These are phyloP conservation scores for Isoetes taiwanensis DNA, from an alignment of 75 land plant genomes.

Conservation along the genomic window DNA sequence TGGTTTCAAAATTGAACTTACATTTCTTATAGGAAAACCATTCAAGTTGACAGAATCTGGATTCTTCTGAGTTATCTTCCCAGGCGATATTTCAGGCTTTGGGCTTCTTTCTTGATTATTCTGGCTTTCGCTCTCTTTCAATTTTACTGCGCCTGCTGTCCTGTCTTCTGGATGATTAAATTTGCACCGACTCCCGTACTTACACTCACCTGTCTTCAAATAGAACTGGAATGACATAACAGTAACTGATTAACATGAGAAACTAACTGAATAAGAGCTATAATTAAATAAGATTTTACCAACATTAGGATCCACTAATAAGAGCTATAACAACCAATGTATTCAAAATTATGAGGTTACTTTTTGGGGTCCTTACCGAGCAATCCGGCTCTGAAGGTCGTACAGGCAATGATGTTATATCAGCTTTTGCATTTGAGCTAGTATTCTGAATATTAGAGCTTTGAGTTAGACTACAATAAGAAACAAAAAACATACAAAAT, in stretches of 20 bases:
- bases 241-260: background rate
- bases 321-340: too few relatives aligned
- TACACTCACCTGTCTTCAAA: slow-evolving; percentile 75
- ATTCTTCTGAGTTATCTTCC: background rate
- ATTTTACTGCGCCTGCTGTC: slow-evolving; percentile 15
- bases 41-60: slow-evolving; percentile 34
- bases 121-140: slow-evolving; percentile 2
- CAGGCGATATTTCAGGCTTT: background rate
- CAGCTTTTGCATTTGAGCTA: slow-evolving; percentile 16
- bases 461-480: too few relatives aligned
- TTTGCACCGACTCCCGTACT: slow-evolving; percentile 58
- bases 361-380: slow-evolving; percentile 40
- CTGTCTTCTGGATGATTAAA: slow-evolving; percentile 58
- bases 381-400: slow-evolving; percentile 84
- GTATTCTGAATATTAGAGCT: too few relatives aligned
- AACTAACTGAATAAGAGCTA: background rate
- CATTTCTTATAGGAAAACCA: slow-evolving; percentile 80
- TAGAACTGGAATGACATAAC: slow-evolving; percentile 32
- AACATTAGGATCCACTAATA: too few relatives aligned
- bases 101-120: slow-evolving; percentile 33
- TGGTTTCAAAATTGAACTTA: slow-evolving; percentile 11
- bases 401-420: slow-evolving; percentile 46
- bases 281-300: background rate
- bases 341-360: background rate
- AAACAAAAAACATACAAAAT: too few relatives aligned